Conservation (phyloP, 495 filamentous ascomycete species). For the Cercophora newfieldiana region DNA sequence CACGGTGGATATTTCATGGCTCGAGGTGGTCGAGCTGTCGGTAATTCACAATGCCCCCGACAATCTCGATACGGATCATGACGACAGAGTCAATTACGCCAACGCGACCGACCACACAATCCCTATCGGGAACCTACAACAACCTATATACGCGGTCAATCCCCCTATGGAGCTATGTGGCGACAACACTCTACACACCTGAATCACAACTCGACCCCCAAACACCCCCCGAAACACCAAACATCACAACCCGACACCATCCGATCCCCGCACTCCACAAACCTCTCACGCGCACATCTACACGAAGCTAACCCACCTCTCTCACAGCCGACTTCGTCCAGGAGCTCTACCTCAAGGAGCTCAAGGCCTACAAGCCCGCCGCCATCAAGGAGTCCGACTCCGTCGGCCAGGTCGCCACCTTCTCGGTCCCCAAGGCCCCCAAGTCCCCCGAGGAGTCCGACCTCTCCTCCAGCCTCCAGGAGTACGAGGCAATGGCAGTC, state of each 20-base stretch:
- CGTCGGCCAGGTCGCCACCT: conserved; percentile 89
- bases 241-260: neutral
- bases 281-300: neutral
- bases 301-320: neutral
- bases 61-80: neutral
- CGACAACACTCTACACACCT: neutral
- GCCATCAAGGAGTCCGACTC: conserved; percentile 81
- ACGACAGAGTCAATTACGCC: neutral
- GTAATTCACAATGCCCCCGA: neutral
- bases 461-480: conserved; percentile 83
- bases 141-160: neutral
- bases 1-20: neutral
- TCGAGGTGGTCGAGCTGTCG: neutral
- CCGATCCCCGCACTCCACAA: neutral
- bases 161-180: neutral
- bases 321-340: conserved; percentile 85
- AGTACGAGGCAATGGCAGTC: conserved; percentile 88
- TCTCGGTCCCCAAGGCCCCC: conserved; percentile 73
- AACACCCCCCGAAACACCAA: neutral
- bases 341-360: conserved; percentile 93
- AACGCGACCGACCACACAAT: neutral
- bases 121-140: neutral
- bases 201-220: neutral
- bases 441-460: conserved; percentile 88
- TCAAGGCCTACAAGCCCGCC: conserved; percentile 87